Evolutionary conservation across 179 eudicot species (phyloP), one percentile per base, ranked within the genome.

Genomic region (Beta macrorhiza): DNA sequence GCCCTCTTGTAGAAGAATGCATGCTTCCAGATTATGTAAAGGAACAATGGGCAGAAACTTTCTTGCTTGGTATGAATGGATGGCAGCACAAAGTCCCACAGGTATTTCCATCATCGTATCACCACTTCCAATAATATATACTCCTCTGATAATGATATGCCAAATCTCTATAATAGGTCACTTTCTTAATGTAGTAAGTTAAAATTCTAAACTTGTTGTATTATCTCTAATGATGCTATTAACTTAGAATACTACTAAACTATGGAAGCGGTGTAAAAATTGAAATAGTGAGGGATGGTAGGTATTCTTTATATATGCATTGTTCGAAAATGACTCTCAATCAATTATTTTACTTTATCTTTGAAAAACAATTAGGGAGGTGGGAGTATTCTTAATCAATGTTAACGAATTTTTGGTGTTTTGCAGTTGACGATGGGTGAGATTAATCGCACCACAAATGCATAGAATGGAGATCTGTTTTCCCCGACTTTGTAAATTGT

Each of bases 31-130:
- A 87, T 74, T 83, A 89, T 76, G 84, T 92, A 69, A 89, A 85
- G 86, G 90, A 89, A 77, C 90, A 89, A 79, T 92, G 97, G 97
- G 78, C 82, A 15, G 87, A 88, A 74, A 83, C 89, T 82, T 92
- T 93, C 83, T 84, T 84, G 82, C 70, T 79, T 56, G 85, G 88
- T 63, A 88, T 91, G 87, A 89, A 80, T 56, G 87, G 88, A 19
- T 82, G 76, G 62, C 80, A 87, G 74, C 82, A 73, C 25, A n/a
- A 29, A 77, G 80, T 68, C 49, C 84, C 88, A 49, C 83, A 58
- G 88, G 85, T 85, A 14, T 47, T 62, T 57, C 9, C 76, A 19
- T 51, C 17, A n/a, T 29, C 10, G 5, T 9, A 65, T 29, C 9
- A 13, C 17, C 17, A 29, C 15, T 63, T 63, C 67, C 67, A 9